Evolutionary conservation across 208 protist genomes (phyloP).

Genomic region (Trypanosomatidae sp.): DNA sequence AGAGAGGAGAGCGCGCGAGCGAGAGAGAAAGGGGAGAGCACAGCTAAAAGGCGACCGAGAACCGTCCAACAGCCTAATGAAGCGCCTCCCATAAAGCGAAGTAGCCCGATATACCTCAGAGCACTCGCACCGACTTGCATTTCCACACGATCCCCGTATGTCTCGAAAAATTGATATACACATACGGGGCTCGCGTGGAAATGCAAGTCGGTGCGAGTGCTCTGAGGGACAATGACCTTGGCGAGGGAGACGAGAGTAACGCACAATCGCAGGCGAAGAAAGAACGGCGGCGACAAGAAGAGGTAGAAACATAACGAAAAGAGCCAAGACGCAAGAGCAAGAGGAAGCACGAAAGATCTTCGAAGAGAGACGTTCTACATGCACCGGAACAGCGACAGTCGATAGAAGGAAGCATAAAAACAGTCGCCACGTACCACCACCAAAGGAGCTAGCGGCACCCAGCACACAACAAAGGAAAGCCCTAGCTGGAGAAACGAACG

Average conservation of each 20-base stretch:
- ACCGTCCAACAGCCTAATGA: neutral
- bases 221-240: too few relatives aligned
- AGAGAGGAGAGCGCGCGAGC: too few relatives aligned
- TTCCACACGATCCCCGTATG: too few relatives aligned
- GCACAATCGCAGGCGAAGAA: neutral
- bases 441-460: neutral
- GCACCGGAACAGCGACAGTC: neutral
- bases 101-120: too few relatives aligned
- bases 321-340: conserved; percentile 6
- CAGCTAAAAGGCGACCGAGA: neutral
- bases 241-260: too few relatives aligned
- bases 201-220: too few relatives aligned
- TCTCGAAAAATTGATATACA: too few relatives aligned
- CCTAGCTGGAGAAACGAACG: neutral
- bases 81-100: neutral
- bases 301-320: conserved; percentile 2
- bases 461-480: neutral
- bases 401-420: neutral
- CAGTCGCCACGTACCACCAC: neutral
- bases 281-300: too few relatives aligned
- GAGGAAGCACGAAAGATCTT: neutral
- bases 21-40: too few relatives aligned
- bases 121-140: too few relatives aligned
- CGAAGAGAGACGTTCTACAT: neutral
- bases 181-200: too few relatives aligned